These are phyloP conservation scores for Coemansia sp. DNA, from an alignment of 192 early-diverging fungal species.

Conservation along the genomic window DNA sequence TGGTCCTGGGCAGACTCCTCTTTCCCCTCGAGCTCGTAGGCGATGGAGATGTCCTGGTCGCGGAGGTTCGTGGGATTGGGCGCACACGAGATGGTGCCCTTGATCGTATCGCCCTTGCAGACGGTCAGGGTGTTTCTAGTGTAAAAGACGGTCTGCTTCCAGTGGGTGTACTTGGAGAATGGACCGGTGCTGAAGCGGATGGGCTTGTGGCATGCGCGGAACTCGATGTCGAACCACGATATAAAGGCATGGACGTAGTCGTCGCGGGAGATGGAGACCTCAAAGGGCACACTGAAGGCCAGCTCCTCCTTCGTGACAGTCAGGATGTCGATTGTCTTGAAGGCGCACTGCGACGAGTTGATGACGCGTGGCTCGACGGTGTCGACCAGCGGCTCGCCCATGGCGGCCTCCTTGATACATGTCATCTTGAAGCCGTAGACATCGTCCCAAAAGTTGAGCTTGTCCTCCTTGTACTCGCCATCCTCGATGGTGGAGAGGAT, in stretches of 20 bases:
- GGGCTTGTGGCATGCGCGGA: constrained; percentile 87
- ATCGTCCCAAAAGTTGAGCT: constrained; percentile 89
- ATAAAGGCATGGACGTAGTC: constrained; percentile 94
- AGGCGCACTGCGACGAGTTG: constrained; percentile 72
- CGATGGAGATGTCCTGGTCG: constrained; percentile 88
- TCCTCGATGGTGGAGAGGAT: constrained; percentile 91
- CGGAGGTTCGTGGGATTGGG: constrained; percentile 86
- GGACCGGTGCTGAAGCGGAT: constrained; percentile 81
- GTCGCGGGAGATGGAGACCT: constrained; percentile 69
- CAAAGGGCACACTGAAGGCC: constrained; percentile 80
- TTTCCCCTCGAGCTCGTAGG: constrained; percentile 65
- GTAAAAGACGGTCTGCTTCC: constrained; percentile 99
- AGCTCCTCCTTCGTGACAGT: constrained; percentile 89
- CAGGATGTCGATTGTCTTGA: constrained; percentile 71
- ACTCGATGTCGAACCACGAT: constrained; percentile 96
- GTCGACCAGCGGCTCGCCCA: constrained; percentile 94
- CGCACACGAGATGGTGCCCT: constrained; percentile 64
- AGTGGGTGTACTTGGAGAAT: constrained; percentile 91
- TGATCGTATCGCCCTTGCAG: constrained; percentile 71
- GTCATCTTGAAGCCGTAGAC: constrained; percentile 99
- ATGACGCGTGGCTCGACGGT: constrained; percentile 85
- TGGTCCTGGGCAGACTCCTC: constrained; percentile 50
- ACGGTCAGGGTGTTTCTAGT: constrained; percentile 70
- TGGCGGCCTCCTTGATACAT: constrained; percentile 83
- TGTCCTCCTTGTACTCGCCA: constrained; percentile 90